These are phyloP conservation scores for Colletotrichum costaricense DNA, from an alignment of 2,329 filamentous ascomycete genomes.

Conservation along the genomic window DNA sequence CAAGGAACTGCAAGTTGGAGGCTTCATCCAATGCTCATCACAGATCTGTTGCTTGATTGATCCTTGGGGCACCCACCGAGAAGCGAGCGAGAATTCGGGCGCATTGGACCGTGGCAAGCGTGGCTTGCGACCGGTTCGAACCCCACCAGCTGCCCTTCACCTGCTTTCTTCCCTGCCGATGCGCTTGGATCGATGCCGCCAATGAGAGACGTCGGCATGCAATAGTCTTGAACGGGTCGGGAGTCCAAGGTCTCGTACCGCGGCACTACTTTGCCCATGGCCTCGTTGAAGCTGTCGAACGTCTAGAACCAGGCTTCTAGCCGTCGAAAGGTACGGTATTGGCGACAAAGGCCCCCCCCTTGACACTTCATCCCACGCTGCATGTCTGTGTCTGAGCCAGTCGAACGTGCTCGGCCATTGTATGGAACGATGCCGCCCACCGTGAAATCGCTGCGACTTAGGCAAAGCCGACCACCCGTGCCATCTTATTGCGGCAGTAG, in stretches of 20 bases:
- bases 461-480: neutral
- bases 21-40: slow-evolving; percentile 20
- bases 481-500: neutral
- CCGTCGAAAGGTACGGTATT: slow-evolving; percentile 7
- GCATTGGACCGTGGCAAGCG: slow-evolving; percentile 9
- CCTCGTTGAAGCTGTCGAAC: neutral
- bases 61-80: slow-evolving; percentile 12
- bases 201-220: slow-evolving; percentile 20
- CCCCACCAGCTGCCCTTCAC: slow-evolving; percentile 17
- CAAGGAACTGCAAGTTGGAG: slow-evolving; percentile 15
- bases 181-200: slow-evolving; percentile 5
- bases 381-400: slow-evolving; percentile 10
- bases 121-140: slow-evolving; percentile 19
- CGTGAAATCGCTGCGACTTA: neutral
- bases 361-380: slow-evolving; percentile 17
- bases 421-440: neutral
- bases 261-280: neutral
- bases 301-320: slow-evolving; percentile 7
- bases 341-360: slow-evolving; percentile 1
- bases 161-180: slow-evolving; percentile 18
- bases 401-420: neutral
- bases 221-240: slow-evolving; percentile 1
- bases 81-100: slow-evolving; percentile 32
- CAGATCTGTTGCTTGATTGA: slow-evolving; percentile 35
- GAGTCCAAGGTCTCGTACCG: neutral